Evolutionary conservation across 2,329 filamentous ascomycete species (phyloP).

Genomic region (Teratosphaeriaceae sp.): DNA sequence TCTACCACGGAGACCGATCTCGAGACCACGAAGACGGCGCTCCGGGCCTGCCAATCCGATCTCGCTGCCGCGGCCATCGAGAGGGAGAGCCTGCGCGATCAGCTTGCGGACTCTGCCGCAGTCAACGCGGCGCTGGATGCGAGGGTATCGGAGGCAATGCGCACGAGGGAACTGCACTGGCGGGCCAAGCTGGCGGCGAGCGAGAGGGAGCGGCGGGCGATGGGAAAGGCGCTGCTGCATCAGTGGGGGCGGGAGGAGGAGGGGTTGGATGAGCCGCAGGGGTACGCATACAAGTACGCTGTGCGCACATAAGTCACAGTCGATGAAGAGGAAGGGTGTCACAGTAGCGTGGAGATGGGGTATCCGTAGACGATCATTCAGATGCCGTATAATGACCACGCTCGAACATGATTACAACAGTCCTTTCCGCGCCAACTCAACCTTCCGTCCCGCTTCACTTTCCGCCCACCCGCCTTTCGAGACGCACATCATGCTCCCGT

Average conservation of each 20-base stretch:
- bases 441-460: constrained; percentile 66
- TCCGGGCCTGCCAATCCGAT: background rate
- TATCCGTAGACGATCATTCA: too few species aligned
- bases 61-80: constrained; percentile 3
- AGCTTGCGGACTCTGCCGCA: constrained; percentile 8
- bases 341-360: too few species aligned
- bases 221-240: constrained; percentile 56
- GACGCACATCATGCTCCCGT: constrained; percentile 66
- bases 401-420: too few species aligned
- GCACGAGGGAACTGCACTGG: constrained; percentile 20
- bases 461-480: constrained; percentile 68
- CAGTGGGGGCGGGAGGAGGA: constrained; percentile 66
- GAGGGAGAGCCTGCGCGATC: constrained; percentile 1
- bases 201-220: constrained; percentile 24
- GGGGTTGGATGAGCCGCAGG: constrained; percentile 26
- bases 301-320: too few species aligned
- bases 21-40: background rate
- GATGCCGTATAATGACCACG: too few species aligned
- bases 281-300: constrained; percentile 28
- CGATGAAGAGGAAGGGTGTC: too few species aligned
- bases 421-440: constrained; percentile 74
- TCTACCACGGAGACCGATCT: constrained; percentile 5
- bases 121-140: constrained; percentile 20
- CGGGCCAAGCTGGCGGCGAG: constrained; percentile 16
- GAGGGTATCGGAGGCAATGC: constrained; percentile 16